Evolutionary conservation across 129 eudicot species (phyloP), one percentile per base, ranked within the genome.

Genomic region (Flaveria ramosissima): DNA sequence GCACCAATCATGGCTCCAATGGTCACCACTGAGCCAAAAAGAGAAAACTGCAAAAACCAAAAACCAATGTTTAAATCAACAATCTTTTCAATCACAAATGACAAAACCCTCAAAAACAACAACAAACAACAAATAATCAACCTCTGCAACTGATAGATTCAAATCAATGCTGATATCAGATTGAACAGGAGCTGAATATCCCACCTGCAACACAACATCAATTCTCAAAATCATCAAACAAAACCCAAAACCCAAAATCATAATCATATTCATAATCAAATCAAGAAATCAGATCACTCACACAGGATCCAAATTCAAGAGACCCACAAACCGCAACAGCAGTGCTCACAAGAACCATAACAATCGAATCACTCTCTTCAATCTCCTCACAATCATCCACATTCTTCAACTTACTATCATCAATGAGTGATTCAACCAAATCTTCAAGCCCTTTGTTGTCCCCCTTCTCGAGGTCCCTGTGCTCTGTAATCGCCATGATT

Each of bases 1-100:
- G 97, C 97, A 10, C 97, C 97, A 83, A 92, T 75, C 97, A 92
- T 88, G 20, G 97, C 97, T 4, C 97, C 97, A 75, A 92, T 92
- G 2, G 97, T 89, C 43, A 92, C 70, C 1, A 92, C 89, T 53
- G 97, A 92, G 12, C 97, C 97, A 80, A 92, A 92, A 77, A 84
- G 68, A 27, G 98, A 88, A 82, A 69, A 92, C 98, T 92, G 85
- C 71, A 80, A 75, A 41, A 14, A 11, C 53, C 71, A 80, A 75
- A 41, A 9, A 11, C 46, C 53, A 15, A 41, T 30, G 12, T 13
- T 15, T 66, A 7, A 21, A 60, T 24, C 39, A 77, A 36, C 56
- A 32, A 27, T 64, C 24, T 19, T 7, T 32, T 39, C 3, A 6
- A 48, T 6, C n/a, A 52, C 4, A 26, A 6, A 48, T 6, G 13